Percentiles rank a stretch among this genome's conserved stretches.
Conservation (phyloP, 345 rosid species). For the Rhodamnia argentea region DNA sequence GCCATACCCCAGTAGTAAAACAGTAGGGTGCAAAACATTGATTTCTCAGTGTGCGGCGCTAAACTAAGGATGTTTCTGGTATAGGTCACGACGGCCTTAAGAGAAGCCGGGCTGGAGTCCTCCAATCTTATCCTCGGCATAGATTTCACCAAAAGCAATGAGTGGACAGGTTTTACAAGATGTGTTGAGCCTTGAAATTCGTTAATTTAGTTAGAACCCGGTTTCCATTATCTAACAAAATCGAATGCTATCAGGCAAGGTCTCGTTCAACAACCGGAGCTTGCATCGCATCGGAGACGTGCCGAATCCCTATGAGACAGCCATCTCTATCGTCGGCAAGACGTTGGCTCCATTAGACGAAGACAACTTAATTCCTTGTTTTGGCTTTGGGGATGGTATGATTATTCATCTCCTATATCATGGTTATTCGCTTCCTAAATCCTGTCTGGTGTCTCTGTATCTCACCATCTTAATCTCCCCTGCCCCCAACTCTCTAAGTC, state of each 20-base stretch:
- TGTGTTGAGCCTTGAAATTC: neutral
- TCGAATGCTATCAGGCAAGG: constrained; percentile 25
- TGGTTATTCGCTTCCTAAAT: neutral
- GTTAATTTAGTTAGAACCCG: neutral
- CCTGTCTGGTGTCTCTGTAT: neutral
- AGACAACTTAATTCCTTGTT: constrained; percentile 94
- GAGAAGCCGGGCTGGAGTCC: constrained; percentile 82
- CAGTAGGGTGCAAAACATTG: neutral
- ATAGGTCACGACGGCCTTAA: constrained; percentile 84
- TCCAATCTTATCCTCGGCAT: constrained; percentile 96
- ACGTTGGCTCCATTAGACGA: constrained; percentile 92
- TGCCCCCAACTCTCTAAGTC: constrained; percentile 19
- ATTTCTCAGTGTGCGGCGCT: neutral
- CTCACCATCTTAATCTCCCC: neutral
- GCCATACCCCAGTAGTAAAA: neutral
- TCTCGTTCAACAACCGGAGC: constrained; percentile 61
- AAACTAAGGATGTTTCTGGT: neutral
- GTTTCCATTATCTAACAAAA: neutral
- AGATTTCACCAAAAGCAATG: constrained; percentile 97
- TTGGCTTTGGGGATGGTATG: constrained; percentile 94
- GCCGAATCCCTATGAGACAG: constrained; percentile 88
- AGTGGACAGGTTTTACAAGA: constrained; percentile 48
- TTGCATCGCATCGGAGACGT: constrained; percentile 61
- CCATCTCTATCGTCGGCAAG: constrained; percentile 84
- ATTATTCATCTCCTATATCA: constrained; percentile 1